phyloP scores from a whole-genome alignment of 495 filamentous ascomycete species.

The Aspergillus avenaceus region DNA sequence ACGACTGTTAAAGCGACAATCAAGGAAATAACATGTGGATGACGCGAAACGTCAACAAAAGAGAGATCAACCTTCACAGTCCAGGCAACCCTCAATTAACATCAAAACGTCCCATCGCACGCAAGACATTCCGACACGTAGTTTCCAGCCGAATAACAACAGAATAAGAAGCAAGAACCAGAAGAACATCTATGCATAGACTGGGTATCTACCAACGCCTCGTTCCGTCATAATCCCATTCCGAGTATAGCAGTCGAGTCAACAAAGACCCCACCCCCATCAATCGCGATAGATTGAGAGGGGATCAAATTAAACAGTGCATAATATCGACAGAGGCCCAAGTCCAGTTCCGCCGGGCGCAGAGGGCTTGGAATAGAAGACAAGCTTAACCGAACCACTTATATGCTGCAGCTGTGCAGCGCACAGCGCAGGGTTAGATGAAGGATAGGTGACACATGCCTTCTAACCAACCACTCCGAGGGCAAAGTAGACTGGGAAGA shows the following conservation, averaged over 20 bases:
- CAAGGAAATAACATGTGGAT: neutral
- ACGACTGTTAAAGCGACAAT: neutral
- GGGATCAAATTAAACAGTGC: slow-evolving; percentile 21
- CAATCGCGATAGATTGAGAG: slow-evolving; percentile 15
- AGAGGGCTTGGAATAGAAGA: slow-evolving; percentile 27
- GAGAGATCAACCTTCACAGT: neutral
- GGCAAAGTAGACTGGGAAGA: slow-evolving; percentile 40
- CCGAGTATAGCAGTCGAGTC: slow-evolving; percentile 29
- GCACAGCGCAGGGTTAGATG: slow-evolving; percentile 16
- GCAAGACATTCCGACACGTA: slow-evolving; percentile 12
- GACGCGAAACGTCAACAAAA: neutral
- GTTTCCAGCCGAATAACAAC: slow-evolving; percentile 22
- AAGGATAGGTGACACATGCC: slow-evolving; percentile 23
- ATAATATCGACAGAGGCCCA: slow-evolving; percentile 33
- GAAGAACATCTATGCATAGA: slow-evolving; percentile 37
- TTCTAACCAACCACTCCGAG: slow-evolving; percentile 36
- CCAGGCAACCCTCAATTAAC: slow-evolving; percentile 7
- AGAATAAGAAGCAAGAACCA: slow-evolving; percentile 28
- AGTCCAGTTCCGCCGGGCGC: slow-evolving; percentile 32
- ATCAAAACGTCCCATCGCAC: slow-evolving; percentile 13
- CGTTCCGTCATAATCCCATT: slow-evolving; percentile 45
- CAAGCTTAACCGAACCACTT: slow-evolving; percentile 11
- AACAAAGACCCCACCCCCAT: slow-evolving; percentile 22
- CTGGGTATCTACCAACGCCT: slow-evolving; percentile 51
- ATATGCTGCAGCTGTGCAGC: slow-evolving; percentile 20